A percentile compares a stretch with the other conserved stretches of the same genome.
Evolutionary conservation across 345 rosid genomes (phyloP).

Genomic region (Microthlaspi erraticum): DNA sequence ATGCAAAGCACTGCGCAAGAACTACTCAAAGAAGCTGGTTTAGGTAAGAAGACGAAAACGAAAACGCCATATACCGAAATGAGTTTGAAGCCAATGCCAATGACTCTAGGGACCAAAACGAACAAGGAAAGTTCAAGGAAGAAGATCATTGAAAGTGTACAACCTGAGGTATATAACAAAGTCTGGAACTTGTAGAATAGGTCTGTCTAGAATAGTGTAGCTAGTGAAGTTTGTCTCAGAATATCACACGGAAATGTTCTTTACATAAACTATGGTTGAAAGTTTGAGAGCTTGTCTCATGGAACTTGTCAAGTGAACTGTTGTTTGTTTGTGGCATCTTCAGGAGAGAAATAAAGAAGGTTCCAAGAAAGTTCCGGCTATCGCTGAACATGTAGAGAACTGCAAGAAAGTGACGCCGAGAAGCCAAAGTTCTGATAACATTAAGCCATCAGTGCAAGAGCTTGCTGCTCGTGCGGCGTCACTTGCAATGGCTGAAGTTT

Average conservation of each 20-base stretch:
- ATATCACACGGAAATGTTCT: too few species aligned
- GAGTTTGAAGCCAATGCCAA: conserved; percentile 25
- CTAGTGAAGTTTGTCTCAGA: not conserved
- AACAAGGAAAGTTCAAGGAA: conserved; percentile 44
- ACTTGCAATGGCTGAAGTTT: conserved; percentile 73
- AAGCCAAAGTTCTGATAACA: conserved; percentile 41
- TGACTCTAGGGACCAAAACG: conserved; percentile 21
- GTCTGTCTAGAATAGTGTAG: not conserved
- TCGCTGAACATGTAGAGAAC: conserved; percentile 49
- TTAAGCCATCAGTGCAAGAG: conserved; percentile 72
- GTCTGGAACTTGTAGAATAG: too few species aligned
- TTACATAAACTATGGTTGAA: not conserved
- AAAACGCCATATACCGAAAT: conserved; percentile 13
- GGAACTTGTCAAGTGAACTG: not conserved
- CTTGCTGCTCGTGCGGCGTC: conserved; percentile 88
- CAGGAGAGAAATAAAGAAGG: conserved; percentile 49
- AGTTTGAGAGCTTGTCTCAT: conserved; percentile 9
- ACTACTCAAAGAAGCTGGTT: conserved; percentile 48
- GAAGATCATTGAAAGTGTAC: conserved; percentile 50
- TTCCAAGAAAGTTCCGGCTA: conserved; percentile 44
- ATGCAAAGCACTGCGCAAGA: conserved; percentile 57
- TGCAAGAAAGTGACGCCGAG: conserved; percentile 43
- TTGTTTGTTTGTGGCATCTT: not conserved
- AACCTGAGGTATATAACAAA: conserved; percentile 50
- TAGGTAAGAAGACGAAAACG: conserved; percentile 43